Conservation (phyloP, 441 rosid species). For the Jatropha multifida region DNA sequence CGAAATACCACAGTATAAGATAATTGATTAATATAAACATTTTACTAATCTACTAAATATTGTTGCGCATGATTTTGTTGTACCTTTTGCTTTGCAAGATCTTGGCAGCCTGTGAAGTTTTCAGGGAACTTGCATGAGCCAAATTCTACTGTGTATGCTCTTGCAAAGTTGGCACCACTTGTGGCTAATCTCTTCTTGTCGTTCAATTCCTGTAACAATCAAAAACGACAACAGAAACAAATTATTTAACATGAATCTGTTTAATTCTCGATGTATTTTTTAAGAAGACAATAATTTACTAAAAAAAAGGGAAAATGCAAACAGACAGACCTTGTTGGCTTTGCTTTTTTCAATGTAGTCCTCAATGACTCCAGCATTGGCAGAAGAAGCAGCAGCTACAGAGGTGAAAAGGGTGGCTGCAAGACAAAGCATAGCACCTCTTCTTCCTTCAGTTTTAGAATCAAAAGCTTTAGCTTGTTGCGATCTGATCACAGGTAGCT, state of each 20-base stretch:
- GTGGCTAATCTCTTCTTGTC: slow-evolving; percentile 96
- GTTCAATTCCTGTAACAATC: slow-evolving; percentile 63
- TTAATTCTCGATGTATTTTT: too few relatives aligned
- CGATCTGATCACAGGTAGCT: slow-evolving; percentile 63
- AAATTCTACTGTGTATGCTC: slow-evolving; percentile 90
- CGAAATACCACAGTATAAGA: slow-evolving; percentile 18
- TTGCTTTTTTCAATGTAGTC: slow-evolving; percentile 95
- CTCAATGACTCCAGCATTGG: slow-evolving; percentile 79
- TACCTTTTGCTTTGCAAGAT: slow-evolving; percentile 98
- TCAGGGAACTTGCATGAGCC: slow-evolving; percentile 97
- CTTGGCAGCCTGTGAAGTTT: slow-evolving; percentile 98
- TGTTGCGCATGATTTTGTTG: not conserved
- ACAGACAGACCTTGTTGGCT: slow-evolving; percentile 69
- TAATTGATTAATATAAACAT: not conserved
- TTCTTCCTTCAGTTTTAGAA: slow-evolving; percentile 56
- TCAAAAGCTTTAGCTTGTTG: slow-evolving; percentile 40
- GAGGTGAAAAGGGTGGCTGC: slow-evolving; percentile 74
- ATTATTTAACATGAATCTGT: not conserved
- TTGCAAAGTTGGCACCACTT: slow-evolving; percentile 91
- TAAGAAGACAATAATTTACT: too few relatives aligned
- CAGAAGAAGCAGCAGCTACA: slow-evolving; percentile 58
- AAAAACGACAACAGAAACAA: not conserved
- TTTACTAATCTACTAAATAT: not conserved
- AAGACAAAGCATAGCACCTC: slow-evolving; percentile 63
- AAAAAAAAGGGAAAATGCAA: not conserved